Conservation (phyloP, 305 asterid genomes). For the Solanum chacoense region DNA sequence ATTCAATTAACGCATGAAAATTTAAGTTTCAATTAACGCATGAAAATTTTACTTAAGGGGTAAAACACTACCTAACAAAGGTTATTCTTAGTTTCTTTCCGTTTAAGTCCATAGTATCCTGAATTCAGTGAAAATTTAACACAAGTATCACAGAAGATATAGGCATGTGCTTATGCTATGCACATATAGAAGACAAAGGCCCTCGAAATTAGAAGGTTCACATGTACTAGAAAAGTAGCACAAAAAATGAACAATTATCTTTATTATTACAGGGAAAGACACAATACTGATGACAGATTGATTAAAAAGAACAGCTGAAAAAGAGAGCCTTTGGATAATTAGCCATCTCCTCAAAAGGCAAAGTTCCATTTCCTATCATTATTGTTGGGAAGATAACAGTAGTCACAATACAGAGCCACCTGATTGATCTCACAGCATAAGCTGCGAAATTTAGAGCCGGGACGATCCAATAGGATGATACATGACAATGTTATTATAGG, state of each 20-base stretch:
- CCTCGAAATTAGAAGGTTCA: neutral
- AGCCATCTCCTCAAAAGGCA: neutral
- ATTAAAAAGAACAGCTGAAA: neutral
- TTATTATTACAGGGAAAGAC: neutral
- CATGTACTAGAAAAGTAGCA: neutral
- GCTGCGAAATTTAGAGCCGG: constrained; percentile 24
- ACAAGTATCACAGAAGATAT: neutral
- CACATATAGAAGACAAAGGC: neutral
- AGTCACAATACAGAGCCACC: neutral
- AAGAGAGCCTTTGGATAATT: neutral
- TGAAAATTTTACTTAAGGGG: neutral
- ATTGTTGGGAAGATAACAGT: neutral
- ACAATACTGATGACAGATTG: neutral
- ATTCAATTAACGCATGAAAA: too few relatives aligned
- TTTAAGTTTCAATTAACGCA: too few relatives aligned
- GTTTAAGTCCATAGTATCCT: neutral
- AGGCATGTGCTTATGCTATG: neutral
- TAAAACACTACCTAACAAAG: neutral
- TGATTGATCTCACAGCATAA: neutral
- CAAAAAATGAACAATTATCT: neutral
- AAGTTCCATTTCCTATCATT: neutral
- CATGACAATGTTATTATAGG: constrained; percentile 58
- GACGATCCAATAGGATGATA: constrained; percentile 48
- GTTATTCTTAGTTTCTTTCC: neutral
- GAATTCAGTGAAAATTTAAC: neutral